A percentile compares a stretch with the other conserved stretches of the same genome.
Evolutionary conservation across 768 basidiomycete species (phyloP).

Genomic region (Trametes maxima): DNA sequence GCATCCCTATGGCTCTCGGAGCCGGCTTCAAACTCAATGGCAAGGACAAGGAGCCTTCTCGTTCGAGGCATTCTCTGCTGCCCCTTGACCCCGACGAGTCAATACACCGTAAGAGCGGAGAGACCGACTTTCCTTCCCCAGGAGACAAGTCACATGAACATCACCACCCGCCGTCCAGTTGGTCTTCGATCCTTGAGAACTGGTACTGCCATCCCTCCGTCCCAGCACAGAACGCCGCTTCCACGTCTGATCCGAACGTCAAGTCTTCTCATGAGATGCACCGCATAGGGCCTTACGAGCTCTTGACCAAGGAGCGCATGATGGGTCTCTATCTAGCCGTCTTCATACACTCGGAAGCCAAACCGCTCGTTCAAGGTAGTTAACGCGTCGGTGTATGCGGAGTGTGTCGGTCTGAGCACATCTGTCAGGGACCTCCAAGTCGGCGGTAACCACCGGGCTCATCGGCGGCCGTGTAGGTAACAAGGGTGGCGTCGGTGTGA

Average conservation of each 20-base stretch:
- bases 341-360: constrained; percentile 74
- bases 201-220: constrained; percentile 55
- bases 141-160: constrained; percentile 24
- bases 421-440: constrained; percentile 66
- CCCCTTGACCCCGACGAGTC: constrained; percentile 32
- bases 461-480: constrained; percentile 92
- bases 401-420: constrained; percentile 5
- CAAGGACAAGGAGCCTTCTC: constrained; percentile 43
- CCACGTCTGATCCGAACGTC: constrained; percentile 7
- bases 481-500: constrained; percentile 92
- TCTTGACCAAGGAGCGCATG: constrained; percentile 86
- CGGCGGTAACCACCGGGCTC: constrained; percentile 84
- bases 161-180: constrained; percentile 47
- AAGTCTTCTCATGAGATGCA: constrained; percentile 11
- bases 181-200: constrained; percentile 77
- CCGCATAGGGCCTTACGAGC: constrained; percentile 74
- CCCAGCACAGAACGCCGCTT: constrained; percentile 17
- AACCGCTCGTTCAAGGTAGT: constrained; percentile 62
- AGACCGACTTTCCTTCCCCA: constrained; percentile 13
- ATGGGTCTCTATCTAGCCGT: constrained; percentile 86
- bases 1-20: constrained; percentile 77
- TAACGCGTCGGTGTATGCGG: neutral
- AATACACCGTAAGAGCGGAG: constrained; percentile 18
- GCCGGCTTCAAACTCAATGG: constrained; percentile 75
- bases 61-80: constrained; percentile 9